Percentiles rank a stretch among this genome's conserved stretches.
Evolutionary conservation across 2,329 filamentous ascomycete species (phyloP).

Genomic region (Podosphaera xanthii): DNA sequence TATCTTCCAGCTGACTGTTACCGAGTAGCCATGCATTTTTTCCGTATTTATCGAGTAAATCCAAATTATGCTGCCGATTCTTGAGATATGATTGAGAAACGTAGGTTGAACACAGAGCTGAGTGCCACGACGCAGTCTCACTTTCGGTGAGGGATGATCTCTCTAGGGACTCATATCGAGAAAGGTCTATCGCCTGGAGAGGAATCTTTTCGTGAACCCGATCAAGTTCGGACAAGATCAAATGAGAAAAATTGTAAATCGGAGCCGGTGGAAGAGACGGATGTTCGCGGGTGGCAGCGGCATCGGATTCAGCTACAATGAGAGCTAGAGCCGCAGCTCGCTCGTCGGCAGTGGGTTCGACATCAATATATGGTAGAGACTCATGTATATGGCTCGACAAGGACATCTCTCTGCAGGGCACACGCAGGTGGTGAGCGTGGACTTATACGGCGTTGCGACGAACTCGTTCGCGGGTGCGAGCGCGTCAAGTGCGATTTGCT

Average conservation of each 20-base stretch:
- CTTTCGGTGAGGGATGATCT: conserved; percentile 23
- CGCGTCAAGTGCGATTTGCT: too few relatives aligned
- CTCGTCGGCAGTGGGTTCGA: conserved; percentile 37
- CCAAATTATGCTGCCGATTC: conserved; percentile 12
- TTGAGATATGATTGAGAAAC: conserved; percentile 33
- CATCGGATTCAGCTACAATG: conserved; percentile 41
- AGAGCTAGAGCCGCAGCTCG: conserved; percentile 45
- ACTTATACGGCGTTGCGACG: too few relatives aligned
- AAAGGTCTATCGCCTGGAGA: conserved; percentile 44
- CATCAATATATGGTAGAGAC: conserved; percentile 40
- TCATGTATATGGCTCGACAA: conserved; percentile 13
- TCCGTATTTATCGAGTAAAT: conserved; percentile 23
- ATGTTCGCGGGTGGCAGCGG: conserved; percentile 14
- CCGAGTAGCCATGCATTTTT: conserved; percentile 80
- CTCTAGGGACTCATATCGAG: conserved; percentile 64
- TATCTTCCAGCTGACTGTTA: conserved; percentile 58
- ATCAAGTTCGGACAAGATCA: conserved; percentile 44
- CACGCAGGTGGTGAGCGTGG: too few relatives aligned
- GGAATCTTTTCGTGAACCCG: conserved; percentile 40
- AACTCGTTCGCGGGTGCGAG: too few relatives aligned
- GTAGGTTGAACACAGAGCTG: conserved; percentile 25
- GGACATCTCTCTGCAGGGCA: conserved; percentile 8
- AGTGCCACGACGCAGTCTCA: conserved; percentile 11
- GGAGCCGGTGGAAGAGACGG: conserved; percentile 33
- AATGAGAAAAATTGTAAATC: conserved; percentile 34